Evolutionary conservation across 1,139 yeast genomes (phyloP).

Genomic region (Debaryomycetaceae sp.): DNA sequence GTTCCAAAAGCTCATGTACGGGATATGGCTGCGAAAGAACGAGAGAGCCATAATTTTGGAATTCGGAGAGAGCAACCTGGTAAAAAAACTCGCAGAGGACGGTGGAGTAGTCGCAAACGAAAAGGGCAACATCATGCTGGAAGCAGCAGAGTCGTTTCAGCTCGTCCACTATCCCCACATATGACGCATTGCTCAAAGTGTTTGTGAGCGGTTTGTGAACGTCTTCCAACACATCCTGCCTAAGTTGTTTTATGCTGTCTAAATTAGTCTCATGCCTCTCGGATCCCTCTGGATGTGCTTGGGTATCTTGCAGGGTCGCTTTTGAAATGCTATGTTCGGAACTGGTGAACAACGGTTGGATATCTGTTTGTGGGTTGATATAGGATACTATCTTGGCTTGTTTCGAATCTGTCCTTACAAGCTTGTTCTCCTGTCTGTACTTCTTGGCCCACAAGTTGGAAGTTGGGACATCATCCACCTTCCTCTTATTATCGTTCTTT

Average conservation of each 20-base stretch:
- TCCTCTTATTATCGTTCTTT: conserved; percentile 13
- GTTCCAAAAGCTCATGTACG: conserved; percentile 26
- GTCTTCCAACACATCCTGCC: conserved; percentile 44
- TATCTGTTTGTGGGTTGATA: conserved; percentile 13
- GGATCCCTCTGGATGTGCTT: conserved; percentile 2
- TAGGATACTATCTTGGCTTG: conserved; percentile 57
- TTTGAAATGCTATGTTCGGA: not conserved
- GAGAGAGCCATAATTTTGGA: conserved; percentile 76
- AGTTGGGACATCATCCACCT: conserved; percentile 11
- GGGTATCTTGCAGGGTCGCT: not conserved
- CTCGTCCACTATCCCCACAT: conserved; percentile 80
- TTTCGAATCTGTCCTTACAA: conserved; percentile 72
- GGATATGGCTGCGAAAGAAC: conserved; percentile 37
- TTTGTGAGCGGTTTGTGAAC: conserved; percentile 58
- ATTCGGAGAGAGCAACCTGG: conserved; percentile 74
- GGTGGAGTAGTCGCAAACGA: conserved; percentile 76
- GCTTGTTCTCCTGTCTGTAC: conserved; percentile 54
- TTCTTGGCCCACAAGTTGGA: conserved; percentile 19
- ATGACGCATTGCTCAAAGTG: conserved; percentile 66
- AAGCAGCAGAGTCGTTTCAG: conserved; percentile 68
- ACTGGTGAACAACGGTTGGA: not conserved
- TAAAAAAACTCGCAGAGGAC: conserved; percentile 69
- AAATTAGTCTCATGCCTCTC: conserved; percentile 39
- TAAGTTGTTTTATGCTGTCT: conserved; percentile 56
- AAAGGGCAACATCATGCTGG: conserved; percentile 77